Evolutionary conservation across 768 basidiomycete genomes (phyloP).

Genomic region (Termitomyces titanicus): DNA sequence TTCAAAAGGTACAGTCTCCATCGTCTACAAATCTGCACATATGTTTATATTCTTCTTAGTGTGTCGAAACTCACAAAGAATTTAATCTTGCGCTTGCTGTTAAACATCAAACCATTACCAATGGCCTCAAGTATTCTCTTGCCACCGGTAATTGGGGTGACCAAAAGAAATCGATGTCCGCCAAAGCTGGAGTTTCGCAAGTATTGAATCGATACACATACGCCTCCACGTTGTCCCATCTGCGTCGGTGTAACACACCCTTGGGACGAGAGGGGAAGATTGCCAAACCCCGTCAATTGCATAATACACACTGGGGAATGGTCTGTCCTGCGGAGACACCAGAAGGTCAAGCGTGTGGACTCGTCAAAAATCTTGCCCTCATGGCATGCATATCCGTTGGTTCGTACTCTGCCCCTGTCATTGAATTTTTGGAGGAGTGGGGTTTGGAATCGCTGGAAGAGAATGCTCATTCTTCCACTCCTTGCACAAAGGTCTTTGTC

Average conservation of each 20-base stretch:
- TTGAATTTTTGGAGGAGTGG: conserved; percentile 99
- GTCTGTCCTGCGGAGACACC: conserved; percentile 99
- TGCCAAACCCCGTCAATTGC: conserved; percentile 97
- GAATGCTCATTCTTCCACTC: conserved; percentile 79
- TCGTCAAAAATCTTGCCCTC: conserved; percentile 96
- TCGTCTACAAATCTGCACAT: conserved; percentile 4
- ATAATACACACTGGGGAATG: conserved; percentile 99
- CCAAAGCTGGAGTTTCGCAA: conserved; percentile 98
- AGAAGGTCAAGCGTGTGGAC: conserved; percentile 98
- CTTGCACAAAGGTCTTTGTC: conserved; percentile 95
- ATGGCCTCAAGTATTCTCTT: conserved; percentile 95
- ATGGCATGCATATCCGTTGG: conserved; percentile 99
- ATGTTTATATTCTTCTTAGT: conserved; percentile 44
- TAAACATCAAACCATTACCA: conserved; percentile 95
- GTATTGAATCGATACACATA: conserved; percentile 98
- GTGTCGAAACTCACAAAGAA: conserved; percentile 93
- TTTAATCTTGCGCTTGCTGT: conserved; percentile 91
- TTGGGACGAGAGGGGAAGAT: conserved; percentile 98
- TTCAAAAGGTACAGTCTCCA: conserved; percentile 80
- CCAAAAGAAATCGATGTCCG: conserved; percentile 97
- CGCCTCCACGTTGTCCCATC: conserved; percentile 95
- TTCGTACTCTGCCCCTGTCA: conserved; percentile 91
- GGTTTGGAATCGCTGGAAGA: conserved; percentile 94
- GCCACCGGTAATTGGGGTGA: conserved; percentile 99
- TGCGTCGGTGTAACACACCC: conserved; percentile 97